phyloP scores from a whole-genome alignment of 2,329 filamentous ascomycete species.

The Talaromyces islandicus region DNA sequence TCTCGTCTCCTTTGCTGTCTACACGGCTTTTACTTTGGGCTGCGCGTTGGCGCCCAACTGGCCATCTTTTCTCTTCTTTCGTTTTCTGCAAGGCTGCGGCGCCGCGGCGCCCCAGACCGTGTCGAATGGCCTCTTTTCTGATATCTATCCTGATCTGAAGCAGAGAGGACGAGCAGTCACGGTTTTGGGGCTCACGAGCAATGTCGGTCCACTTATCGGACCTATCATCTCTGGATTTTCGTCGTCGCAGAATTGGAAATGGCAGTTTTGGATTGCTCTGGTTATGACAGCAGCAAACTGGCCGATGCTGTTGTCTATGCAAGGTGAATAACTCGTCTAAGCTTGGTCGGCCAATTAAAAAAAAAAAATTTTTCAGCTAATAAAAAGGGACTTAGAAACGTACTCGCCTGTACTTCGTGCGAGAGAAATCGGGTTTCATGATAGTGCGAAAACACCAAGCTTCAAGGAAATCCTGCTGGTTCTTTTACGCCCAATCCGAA shows the following conservation, averaged over 20 bases:
- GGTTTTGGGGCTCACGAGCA: conserved; percentile 5
- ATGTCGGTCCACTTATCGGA: conserved; percentile 26
- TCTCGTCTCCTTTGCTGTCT: conserved; percentile 40
- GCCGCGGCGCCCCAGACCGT: conserved; percentile 30
- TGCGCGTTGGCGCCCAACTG: conserved; percentile 33
- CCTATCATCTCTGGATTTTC: conserved; percentile 34
- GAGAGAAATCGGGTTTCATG: background rate
- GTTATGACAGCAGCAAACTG: conserved; percentile 56
- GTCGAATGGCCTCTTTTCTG: conserved; percentile 33
- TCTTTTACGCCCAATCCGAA: conserved; percentile 62
- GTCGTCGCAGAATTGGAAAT: conserved; percentile 28
- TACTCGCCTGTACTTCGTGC: background rate
- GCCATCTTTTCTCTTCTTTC: conserved; percentile 28
- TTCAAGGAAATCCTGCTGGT: background rate
- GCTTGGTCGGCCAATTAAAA: background rate
- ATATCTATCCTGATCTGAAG: conserved; percentile 28
- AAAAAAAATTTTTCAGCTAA: background rate
- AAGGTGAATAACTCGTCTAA: conserved; percentile 39
- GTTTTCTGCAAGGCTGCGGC: conserved; percentile 28
- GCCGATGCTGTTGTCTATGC: conserved; percentile 55
- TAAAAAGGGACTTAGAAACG: background rate
- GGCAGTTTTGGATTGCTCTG: conserved; percentile 51
- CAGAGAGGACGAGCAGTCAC: conserved; percentile 5
- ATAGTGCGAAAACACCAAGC: background rate
- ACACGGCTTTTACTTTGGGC: conserved; percentile 26